Percentiles rank a stretch among this genome's conserved stretches.
Conservation (phyloP, 2,329 filamentous ascomycete species). For the Diplodia mutila region DNA sequence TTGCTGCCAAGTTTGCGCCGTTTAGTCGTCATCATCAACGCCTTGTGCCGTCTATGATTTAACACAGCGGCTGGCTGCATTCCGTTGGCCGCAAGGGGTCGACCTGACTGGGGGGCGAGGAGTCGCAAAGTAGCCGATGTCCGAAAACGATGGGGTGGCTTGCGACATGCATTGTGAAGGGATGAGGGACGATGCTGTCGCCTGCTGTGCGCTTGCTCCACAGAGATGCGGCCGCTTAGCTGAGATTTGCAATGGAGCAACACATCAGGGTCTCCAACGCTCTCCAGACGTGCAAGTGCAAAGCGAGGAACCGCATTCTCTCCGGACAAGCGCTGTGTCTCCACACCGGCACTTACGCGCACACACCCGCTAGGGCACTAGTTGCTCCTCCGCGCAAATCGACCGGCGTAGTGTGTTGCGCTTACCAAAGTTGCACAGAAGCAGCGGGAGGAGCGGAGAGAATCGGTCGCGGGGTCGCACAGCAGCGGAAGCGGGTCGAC, state of each 20-base stretch:
- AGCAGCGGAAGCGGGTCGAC: neutral
- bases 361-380: neutral
- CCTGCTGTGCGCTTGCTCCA: neutral
- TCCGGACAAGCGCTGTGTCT: neutral
- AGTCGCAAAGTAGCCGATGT: neutral
- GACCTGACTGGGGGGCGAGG: neutral
- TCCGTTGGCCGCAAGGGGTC: constrained; percentile 3
- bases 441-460: constrained; percentile 12
- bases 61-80: constrained; percentile 16
- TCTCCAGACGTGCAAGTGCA: neutral
- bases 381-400: neutral
- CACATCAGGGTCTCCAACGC: neutral
- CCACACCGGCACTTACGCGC: neutral
- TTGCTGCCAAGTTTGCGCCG: constrained; percentile 22
- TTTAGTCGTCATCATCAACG: constrained; percentile 12
- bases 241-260: neutral
- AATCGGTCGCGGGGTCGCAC: neutral
- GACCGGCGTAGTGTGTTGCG: neutral
- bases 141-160: constrained; percentile 1
- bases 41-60: constrained; percentile 14
- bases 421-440: neutral
- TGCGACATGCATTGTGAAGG: constrained; percentile 6
- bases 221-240: neutral
- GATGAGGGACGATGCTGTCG: neutral
- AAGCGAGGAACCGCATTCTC: neutral